Evolutionary conservation across 2,329 filamentous ascomycete species (phyloP), one percentile per base, ranked within the genome.

Genomic region (Colletotrichum simmondsii): DNA sequence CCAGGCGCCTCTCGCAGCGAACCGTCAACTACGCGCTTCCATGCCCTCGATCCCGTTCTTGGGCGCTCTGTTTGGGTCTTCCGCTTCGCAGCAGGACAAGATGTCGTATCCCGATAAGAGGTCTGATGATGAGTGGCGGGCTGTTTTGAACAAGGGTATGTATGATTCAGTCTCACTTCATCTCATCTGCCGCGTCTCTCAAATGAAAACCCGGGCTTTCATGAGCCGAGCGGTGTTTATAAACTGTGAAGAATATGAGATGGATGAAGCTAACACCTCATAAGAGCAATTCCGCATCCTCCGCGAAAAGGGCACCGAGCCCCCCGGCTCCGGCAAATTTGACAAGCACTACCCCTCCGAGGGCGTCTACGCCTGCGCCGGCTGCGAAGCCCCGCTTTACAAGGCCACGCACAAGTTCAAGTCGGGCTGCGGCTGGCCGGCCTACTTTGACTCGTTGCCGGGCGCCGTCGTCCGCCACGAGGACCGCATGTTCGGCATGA

Each of bases 401-500:
- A 96, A 92, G 82, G 95, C 97, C 32, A 89, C 89, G 75, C 95
- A 98, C 85, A 99, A 99, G 83, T 99, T 99, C 89, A 94, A 94
- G 83, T 97, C 94, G 22, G 95, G 95, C 54, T 99, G 97, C 83
- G 97, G 97, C 74, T 99, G 97, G 97, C 97, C 97, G 0, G 97
- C 97, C 14, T 99, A 98, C 85, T 99, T 96, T 81, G 97, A 99
- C 83, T 96, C 93, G 76, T 91, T 99, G 64, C 96, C 97, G 0
- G 95, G 95, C 2, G 96, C 96, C 1, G 95, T 99, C 14, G 94
- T 91, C 46, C 88, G 96, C 74, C 93, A 96, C 79, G 91, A 91
- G 75, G 97, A 99, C 82, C 86, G 84, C 60, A 87, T 91, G 0
- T 89, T 95, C 64, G 96, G 96, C 59, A 97, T 98, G 94, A 81